These are phyloP conservation scores for Vitis hybrid DNA, from an alignment of 177 flowering plant species.

Conservation along the genomic window DNA sequence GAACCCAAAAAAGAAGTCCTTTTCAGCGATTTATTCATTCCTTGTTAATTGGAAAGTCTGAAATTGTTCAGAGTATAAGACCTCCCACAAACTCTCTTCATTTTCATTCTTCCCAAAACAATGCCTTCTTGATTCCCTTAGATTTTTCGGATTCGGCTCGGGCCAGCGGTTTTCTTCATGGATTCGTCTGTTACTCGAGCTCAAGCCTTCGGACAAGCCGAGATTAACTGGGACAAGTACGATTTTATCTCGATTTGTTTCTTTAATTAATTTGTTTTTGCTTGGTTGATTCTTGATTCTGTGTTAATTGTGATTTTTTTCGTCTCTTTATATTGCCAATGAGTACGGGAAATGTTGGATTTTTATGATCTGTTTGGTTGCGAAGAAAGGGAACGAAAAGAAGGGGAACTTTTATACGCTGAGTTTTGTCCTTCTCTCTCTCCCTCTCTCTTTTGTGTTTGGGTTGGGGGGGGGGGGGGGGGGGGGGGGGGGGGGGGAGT, in stretches of 20 bases:
- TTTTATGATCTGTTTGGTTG: not conserved
- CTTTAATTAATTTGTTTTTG: not conserved
- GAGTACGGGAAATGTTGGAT: not conserved
- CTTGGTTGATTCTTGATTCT: not conserved
- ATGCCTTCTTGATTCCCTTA: not conserved
- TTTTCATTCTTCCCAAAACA: not conserved
- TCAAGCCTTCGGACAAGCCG: slow-evolving; percentile 62
- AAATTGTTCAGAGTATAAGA: too few relatives aligned
- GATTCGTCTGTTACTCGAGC: slow-evolving; percentile 41
- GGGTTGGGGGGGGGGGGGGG: not conserved
- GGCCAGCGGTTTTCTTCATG: slow-evolving; percentile 28
- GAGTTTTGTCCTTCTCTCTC: not conserved
- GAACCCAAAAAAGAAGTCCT: not conserved
- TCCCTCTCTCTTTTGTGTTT: not conserved
- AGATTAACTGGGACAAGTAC: slow-evolving; percentile 96
- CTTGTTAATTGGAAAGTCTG: not conserved
- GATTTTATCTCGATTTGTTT: slow-evolving; percentile 10
- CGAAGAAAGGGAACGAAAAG: not conserved
- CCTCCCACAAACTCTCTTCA: not conserved
- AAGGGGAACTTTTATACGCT: not conserved
- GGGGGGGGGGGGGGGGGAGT: too few relatives aligned
- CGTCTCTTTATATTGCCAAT: not conserved
- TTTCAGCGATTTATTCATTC: not conserved
- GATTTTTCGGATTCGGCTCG: not conserved
- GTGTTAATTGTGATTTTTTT: not conserved